Percentiles rank a stretch among this genome's conserved stretches.
phyloP scores from a whole-genome alignment of 495 filamentous ascomycete species.

The Hypoxylon trugodes region DNA sequence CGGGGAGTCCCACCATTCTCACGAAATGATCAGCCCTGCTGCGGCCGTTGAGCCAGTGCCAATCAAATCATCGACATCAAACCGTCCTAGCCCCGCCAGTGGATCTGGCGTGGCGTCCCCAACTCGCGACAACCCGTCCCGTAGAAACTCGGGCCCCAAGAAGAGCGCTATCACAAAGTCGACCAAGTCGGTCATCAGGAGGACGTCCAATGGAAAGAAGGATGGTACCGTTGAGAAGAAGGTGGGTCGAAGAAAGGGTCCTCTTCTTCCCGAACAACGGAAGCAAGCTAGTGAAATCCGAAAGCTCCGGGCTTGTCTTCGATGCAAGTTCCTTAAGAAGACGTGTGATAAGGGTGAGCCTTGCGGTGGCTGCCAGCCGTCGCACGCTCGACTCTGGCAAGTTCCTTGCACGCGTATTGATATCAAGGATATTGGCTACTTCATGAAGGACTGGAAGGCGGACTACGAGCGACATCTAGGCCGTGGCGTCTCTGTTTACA shows the following conservation, averaged over 20 bases:
- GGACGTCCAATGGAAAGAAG: slow-evolving; percentile 79
- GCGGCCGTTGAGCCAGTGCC: slow-evolving; percentile 73
- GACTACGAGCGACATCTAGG: slow-evolving; percentile 90
- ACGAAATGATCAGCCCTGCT: slow-evolving; percentile 69
- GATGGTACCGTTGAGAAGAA: slow-evolving; percentile 80
- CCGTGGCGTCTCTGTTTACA: slow-evolving; percentile 86
- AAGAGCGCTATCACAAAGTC: slow-evolving; percentile 84
- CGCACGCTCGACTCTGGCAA: slow-evolving; percentile 92
- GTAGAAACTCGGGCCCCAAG: slow-evolving; percentile 68
- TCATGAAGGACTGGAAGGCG: slow-evolving; percentile 98
- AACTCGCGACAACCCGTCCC: slow-evolving; percentile 54
- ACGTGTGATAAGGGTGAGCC: slow-evolving; percentile 96
- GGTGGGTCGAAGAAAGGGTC: slow-evolving; percentile 84
- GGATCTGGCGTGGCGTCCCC: slow-evolving; percentile 70
- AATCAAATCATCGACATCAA: slow-evolving; percentile 71
- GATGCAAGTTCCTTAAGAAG: slow-evolving; percentile 99
- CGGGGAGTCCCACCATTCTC: slow-evolving; percentile 57
- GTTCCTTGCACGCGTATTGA: slow-evolving; percentile 95
- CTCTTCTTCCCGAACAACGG: slow-evolving; percentile 88
- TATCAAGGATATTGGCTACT: slow-evolving; percentile 95
- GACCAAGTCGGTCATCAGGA: slow-evolving; percentile 79
- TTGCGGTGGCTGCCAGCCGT: slow-evolving; percentile 90
- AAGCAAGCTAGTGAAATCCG: slow-evolving; percentile 94
- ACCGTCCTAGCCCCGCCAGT: slow-evolving; percentile 62
- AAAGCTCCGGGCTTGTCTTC: slow-evolving; percentile 87